These are phyloP conservation scores for Bisporella sp. DNA, from an alignment of 2,329 filamentous ascomycete species.

Conservation along the genomic window DNA sequence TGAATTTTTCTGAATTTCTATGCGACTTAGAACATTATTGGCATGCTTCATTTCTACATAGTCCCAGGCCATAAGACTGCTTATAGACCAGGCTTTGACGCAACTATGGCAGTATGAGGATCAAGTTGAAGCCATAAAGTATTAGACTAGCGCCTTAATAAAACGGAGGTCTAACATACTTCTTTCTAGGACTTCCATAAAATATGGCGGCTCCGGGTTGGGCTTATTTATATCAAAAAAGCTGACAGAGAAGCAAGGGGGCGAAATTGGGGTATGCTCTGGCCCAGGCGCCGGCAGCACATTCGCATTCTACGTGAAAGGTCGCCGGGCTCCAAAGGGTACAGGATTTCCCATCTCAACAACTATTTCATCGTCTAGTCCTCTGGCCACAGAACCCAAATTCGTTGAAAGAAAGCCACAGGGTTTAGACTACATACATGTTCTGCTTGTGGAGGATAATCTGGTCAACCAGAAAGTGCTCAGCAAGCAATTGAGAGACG, in stretches of 20 bases:
- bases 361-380: neutral
- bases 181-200: conserved; percentile 55
- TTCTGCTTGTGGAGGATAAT: conserved; percentile 56
- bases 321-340: conserved; percentile 20
- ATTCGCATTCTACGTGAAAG: conserved; percentile 68
- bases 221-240: conserved; percentile 74
- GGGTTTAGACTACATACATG: conserved; percentile 5
- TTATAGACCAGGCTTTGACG: too few species aligned
- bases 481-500: conserved; percentile 40
- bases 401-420: neutral
- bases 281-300: conserved; percentile 63
- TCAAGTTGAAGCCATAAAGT: too few species aligned
- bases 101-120: too few species aligned
- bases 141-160: too few species aligned
- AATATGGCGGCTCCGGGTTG: conserved; percentile 73
- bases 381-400: neutral
- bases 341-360: neutral
- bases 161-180: too few species aligned
- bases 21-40: too few species aligned
- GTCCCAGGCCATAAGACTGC: too few species aligned
- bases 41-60: too few species aligned
- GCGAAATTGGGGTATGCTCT: conserved; percentile 70
- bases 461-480: conserved; percentile 53
- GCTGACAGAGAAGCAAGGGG: conserved; percentile 74
- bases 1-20: too few species aligned